Conservation (phyloP, 2,329 filamentous ascomycete genomes). For the Coniochaeta pulveracea region DNA sequence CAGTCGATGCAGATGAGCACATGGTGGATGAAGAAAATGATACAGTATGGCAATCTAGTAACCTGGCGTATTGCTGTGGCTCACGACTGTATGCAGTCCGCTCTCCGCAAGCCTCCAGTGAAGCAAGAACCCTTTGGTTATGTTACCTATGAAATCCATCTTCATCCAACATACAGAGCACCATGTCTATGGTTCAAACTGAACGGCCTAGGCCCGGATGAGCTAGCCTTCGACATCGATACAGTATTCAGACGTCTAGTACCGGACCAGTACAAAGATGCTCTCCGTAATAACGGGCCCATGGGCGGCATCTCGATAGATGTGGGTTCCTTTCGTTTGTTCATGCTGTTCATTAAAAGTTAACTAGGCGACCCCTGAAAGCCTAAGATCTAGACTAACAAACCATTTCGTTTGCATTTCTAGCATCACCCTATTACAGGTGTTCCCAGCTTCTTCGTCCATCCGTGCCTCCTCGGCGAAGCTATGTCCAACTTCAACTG, state of each 20-base stretch:
- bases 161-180: conserved; percentile 63
- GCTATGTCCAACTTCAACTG: conserved; percentile 60
- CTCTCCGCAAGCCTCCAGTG: conserved; percentile 5
- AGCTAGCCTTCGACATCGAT: conserved; percentile 51
- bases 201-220: conserved; percentile 42
- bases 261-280: conserved; percentile 50
- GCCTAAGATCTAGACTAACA: conserved; percentile 26
- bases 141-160: conserved; percentile 62
- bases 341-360: conserved; percentile 13
- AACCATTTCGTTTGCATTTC: conserved; percentile 23
- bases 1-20: conserved; percentile 24
- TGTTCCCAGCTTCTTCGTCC: conserved; percentile 75
- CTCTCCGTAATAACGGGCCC: conserved; percentile 48
- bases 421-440: conserved; percentile 78
- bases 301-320: conserved; percentile 68
- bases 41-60: conserved; percentile 24
- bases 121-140: conserved; percentile 22
- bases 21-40: conserved; percentile 43
- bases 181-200: conserved; percentile 69
- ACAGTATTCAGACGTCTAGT: conserved; percentile 62
- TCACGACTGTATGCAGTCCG: conserved; percentile 8
- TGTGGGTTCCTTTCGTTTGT: conserved; percentile 39
- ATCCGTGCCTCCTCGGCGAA: conserved; percentile 81
- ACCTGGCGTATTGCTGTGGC: not conserved
- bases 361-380: conserved; percentile 14